phyloP scores from a whole-genome alignment of 2,329 filamentous ascomycete species.

The Clarireedia sp. region DNA sequence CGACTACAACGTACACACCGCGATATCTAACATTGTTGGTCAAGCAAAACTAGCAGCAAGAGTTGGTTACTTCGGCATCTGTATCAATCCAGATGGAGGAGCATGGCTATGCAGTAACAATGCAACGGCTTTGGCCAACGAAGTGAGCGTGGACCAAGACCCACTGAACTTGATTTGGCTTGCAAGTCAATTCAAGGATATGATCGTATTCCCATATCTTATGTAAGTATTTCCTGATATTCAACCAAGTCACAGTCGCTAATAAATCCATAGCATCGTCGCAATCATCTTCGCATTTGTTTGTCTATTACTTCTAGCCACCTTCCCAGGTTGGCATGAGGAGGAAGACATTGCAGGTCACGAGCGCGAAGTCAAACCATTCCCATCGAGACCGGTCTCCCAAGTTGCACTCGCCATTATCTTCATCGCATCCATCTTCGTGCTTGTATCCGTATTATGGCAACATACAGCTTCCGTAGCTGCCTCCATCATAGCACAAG shows the following conservation, averaged over 20 bases:
- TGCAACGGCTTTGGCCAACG: conserved; percentile 82
- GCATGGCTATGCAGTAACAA: conserved; percentile 96
- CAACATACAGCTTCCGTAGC: conserved; percentile 95
- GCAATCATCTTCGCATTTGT: conserved; percentile 96
- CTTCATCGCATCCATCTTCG: conserved; percentile 65
- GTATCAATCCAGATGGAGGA: conserved; percentile 83
- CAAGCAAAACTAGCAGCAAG: conserved; percentile 77
- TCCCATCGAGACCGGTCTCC: conserved; percentile 84
- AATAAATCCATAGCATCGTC: conserved; percentile 61
- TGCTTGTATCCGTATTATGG: conserved; percentile 73
- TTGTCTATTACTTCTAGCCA: conserved; percentile 88
- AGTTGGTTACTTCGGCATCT: conserved; percentile 97
- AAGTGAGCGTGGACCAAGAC: conserved; percentile 85
- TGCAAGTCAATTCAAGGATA: conserved; percentile 93
- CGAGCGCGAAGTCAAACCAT: conserved; percentile 86
- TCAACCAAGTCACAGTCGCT: conserved; percentile 9
- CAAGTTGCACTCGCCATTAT: conserved; percentile 91
- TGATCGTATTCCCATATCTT: conserved; percentile 95
- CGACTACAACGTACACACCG: conserved; percentile 76
- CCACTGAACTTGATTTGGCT: conserved; percentile 97
- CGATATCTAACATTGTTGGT: conserved; percentile 85
- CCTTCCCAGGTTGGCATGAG: conserved; percentile 96
- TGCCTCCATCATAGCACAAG: conserved; percentile 86
- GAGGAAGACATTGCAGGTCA: conserved; percentile 73
- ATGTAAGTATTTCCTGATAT: conserved; percentile 53